Percentiles rank a stretch among this genome's conserved stretches.
These are phyloP conservation scores for Calonectria crousiana DNA, from an alignment of 2,329 filamentous ascomycete genomes.

Conservation along the genomic window DNA sequence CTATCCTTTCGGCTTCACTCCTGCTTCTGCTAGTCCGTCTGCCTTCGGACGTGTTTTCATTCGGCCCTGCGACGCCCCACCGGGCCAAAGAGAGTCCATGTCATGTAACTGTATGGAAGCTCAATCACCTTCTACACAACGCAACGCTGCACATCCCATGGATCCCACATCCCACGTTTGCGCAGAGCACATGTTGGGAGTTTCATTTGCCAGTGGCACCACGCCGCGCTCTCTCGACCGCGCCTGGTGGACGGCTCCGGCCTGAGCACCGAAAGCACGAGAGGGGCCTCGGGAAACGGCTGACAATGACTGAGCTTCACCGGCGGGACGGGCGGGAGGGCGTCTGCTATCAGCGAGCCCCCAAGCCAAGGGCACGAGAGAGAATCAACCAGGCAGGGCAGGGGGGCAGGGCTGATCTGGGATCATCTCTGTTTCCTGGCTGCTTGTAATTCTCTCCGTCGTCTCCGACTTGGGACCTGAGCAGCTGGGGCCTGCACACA, in stretches of 20 bases:
- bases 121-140: constrained; percentile 11
- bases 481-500: constrained; percentile 8
- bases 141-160: constrained; percentile 26
- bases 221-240: constrained; percentile 23
- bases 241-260: constrained; percentile 27
- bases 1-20: constrained; percentile 17
- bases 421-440: constrained; percentile 13
- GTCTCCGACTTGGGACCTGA: constrained; percentile 14
- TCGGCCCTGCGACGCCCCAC: not conserved
- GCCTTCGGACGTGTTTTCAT: not conserved
- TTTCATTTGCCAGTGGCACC: constrained; percentile 37
- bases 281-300: not conserved
- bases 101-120: constrained; percentile 5
- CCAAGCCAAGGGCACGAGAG: constrained; percentile 1
- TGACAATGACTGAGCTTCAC: not conserved
- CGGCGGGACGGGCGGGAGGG: constrained; percentile 32
- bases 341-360: not conserved
- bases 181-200: constrained; percentile 28
- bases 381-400: constrained; percentile 1
- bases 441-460: constrained; percentile 5
- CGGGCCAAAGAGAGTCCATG: not conserved
- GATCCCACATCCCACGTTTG: constrained; percentile 13
- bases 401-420: constrained; percentile 18
- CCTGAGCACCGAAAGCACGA: constrained; percentile 17
- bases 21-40: constrained; percentile 12